Percentiles rank a stretch among this genome's conserved stretches.
Conservation (phyloP, 192 early-diverging fungal genomes). For the Backusella parvicylindrica region DNA sequence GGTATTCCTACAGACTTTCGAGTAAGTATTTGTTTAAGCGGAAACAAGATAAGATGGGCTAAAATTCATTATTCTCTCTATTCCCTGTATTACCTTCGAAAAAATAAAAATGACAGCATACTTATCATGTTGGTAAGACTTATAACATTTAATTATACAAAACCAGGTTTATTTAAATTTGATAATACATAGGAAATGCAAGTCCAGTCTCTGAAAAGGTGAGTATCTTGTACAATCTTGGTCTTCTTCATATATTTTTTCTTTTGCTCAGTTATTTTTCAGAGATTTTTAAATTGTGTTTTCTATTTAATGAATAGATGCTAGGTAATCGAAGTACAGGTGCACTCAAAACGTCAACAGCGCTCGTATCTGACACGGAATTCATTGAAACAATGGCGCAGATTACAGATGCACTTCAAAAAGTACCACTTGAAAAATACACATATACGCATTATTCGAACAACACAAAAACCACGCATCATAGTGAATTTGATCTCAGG, state of each 20-base stretch:
- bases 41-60: neutral
- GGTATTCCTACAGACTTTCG: slow-evolving; percentile 14
- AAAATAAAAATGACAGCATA: slow-evolving; percentile 9
- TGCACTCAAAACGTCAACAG: neutral
- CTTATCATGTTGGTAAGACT: slow-evolving; percentile 15
- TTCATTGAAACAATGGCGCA: slow-evolving; percentile 15
- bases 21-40: neutral
- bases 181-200: neutral
- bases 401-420: slow-evolving; percentile 13
- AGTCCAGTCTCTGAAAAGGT: neutral
- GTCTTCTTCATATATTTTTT: neutral
- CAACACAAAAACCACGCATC: neutral
- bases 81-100: neutral
- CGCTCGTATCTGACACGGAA: neutral
- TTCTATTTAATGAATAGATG: neutral
- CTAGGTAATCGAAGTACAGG: neutral
- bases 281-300: neutral
- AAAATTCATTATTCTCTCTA: neutral
- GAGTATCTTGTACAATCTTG: neutral
- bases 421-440: neutral
- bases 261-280: neutral
- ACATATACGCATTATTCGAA: neutral
- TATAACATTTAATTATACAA: neutral
- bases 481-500: neutral
- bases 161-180: neutral